A percentile compares a stretch with the other conserved stretches of the same genome.
Conservation (phyloP, 1,139 yeast species). For the Suhomyces chickasaworum region DNA sequence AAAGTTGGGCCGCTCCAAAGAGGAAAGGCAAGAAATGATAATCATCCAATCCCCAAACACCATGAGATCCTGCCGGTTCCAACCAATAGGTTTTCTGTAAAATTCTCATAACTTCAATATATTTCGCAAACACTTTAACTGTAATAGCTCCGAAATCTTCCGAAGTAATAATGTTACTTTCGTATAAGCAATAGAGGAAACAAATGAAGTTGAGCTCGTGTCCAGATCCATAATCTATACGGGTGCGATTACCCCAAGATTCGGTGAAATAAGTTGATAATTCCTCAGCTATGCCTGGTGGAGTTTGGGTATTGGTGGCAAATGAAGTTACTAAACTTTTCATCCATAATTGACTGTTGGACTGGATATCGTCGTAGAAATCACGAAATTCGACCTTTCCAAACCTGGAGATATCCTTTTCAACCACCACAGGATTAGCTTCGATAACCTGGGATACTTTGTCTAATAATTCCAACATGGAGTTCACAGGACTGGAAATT, state of each 20-base stretch:
- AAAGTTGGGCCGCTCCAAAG: conserved; percentile 84
- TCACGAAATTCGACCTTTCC: conserved; percentile 89
- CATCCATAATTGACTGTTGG: conserved; percentile 30
- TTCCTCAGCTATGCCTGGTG: conserved; percentile 33
- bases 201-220: conserved; percentile 88
- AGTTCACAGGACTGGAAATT: conserved; percentile 22
- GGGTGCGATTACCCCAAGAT: conserved; percentile 80
- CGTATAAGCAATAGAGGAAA: conserved; percentile 59
- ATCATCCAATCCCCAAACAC: conserved; percentile 97
- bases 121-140: conserved; percentile 62
- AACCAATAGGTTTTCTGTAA: conserved; percentile 73
- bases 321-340: background rate
- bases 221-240: conserved; percentile 97
- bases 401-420: conserved; percentile 73
- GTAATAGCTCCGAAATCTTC: conserved; percentile 57
- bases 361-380: conserved; percentile 69
- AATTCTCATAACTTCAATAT: conserved; percentile 53
- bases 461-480: conserved; percentile 45
- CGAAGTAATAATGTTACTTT: conserved; percentile 34
- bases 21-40: conserved; percentile 89
- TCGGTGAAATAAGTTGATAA: conserved; percentile 58
- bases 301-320: background rate
- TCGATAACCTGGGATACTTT: conserved; percentile 48
- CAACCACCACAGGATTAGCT: conserved; percentile 66
- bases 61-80: conserved; percentile 83